Percentiles rank a stretch among this genome's conserved stretches.
These are phyloP conservation scores for Agapanthus africanus DNA, from an alignment of 106 monocot species.

Conservation along the genomic window DNA sequence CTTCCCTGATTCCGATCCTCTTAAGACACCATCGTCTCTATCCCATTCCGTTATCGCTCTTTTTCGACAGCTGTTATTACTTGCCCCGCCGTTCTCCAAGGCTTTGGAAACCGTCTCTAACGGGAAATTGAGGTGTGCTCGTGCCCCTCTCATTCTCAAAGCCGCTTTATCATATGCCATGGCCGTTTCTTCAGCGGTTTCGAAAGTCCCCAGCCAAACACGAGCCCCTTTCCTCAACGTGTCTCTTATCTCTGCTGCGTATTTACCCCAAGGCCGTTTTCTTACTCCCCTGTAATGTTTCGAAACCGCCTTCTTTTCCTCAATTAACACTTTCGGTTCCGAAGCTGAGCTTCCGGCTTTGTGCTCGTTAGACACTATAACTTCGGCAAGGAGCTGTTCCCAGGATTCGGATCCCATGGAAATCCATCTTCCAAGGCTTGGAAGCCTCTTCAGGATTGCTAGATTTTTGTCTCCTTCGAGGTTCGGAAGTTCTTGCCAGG, in stretches of 20 bases:
- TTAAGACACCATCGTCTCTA: neutral
- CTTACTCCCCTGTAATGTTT: conserved; percentile 31
- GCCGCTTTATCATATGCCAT: conserved; percentile 44
- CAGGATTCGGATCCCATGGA: conserved; percentile 38
- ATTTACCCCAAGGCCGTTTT: conserved; percentile 41
- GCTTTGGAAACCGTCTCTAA: conserved; percentile 11
- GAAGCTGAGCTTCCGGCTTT: neutral
- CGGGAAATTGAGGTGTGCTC: conserved; percentile 41
- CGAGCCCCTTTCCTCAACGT: conserved; percentile 28
- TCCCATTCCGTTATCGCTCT: conserved; percentile 10
- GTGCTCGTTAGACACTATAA: neutral
- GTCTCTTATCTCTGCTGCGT: conserved; percentile 44
- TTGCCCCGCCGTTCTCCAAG: neutral
- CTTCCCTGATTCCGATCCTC: too few species aligned
- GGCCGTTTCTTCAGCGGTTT: conserved; percentile 42
- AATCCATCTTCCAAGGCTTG: conserved; percentile 39
- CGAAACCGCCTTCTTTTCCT: neutral
- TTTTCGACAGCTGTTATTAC: conserved; percentile 1
- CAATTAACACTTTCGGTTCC: too few species aligned
- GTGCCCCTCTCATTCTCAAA: conserved; percentile 33
- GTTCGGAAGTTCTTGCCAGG: conserved; percentile 6
- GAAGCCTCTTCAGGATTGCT: conserved; percentile 24
- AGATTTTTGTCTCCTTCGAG: conserved; percentile 5
- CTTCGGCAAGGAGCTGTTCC: conserved; percentile 25
- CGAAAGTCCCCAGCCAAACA: conserved; percentile 40